Base-by-base conservation (phyloP, 2,329 filamentous ascomycete species). In the Calonectria crousiana region DNA sequence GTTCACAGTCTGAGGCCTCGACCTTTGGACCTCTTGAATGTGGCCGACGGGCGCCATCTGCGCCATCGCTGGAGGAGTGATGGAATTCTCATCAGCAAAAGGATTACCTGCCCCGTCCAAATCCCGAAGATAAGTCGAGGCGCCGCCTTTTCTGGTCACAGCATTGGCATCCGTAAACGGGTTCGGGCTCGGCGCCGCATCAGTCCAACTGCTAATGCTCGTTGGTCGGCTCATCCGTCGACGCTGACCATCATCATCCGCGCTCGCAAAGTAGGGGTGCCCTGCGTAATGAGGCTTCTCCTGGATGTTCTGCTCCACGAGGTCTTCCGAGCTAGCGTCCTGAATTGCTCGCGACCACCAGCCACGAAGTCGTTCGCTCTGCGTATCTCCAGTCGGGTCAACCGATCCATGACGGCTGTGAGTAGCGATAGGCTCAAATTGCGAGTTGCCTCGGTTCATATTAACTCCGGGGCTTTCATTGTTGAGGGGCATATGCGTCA, bases 361-460 rank as follows among this genome's bases (percentile, higher is more conserved):
- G 72, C 86, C 88, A 67, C 81, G 80, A 10, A 78, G 53, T 20
- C 69, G 65, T 69, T 53, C 65, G 62, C 32, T 72, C 67, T 66
- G 71, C 49, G 36, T 74, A 70, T 53, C 34, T 60, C 67, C 47
- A 32, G 68, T 38, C 69, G 72, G 64, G 34, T 66, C 73, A 49
- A 75, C 78, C 13, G 86, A 86, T 58, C 83, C 84, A 56, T 82
- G 85, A 38, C 85, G 84, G 73, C 85, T 87, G 75, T 87, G 86
- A 34, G 80, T 80, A 16, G 75, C 74, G 67, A 77, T 72, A 2
- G 81, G 70, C 30, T 85, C 83, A 74, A 89, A 90, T 76, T 91
- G 90, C 11, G 90, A 90, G 76, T 88, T 89, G 9, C 89, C 88
- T 62, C 88, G 84, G 80, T 91, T 86, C 75, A 90, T 84, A 71